Conservation (phyloP, 1,284 basidiomycete species). For the Trichosporon asahii region DNA sequence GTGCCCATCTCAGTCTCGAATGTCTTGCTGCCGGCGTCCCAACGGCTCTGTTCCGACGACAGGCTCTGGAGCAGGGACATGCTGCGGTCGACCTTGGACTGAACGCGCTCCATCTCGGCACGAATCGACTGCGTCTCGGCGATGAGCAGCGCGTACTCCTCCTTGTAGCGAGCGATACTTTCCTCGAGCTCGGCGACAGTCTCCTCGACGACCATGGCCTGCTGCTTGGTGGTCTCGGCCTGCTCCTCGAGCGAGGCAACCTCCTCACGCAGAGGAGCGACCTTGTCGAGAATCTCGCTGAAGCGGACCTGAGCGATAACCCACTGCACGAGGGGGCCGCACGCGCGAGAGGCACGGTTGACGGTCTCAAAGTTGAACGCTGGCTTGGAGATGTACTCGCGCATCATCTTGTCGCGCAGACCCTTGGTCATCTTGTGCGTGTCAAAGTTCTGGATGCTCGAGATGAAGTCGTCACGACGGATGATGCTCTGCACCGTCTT, state of each 20-base stretch:
- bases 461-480: slow-evolving; percentile 95
- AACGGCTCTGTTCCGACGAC: slow-evolving; percentile 89
- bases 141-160: slow-evolving; percentile 95
- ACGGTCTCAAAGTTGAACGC: slow-evolving; percentile 95
- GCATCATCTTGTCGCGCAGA: slow-evolving; percentile 88
- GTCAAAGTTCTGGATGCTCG: slow-evolving; percentile 94
- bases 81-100: slow-evolving; percentile 93
- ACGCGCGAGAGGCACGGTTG: slow-evolving; percentile 92
- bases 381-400: slow-evolving; percentile 85
- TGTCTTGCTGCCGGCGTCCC: slow-evolving; percentile 91
- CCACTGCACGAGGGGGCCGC: slow-evolving; percentile 98
- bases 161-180: slow-evolving; percentile 92
- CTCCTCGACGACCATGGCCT: slow-evolving; percentile 80
- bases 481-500: slow-evolving; percentile 94
- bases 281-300: slow-evolving; percentile 96
- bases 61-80: slow-evolving; percentile 93
- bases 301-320: slow-evolving; percentile 94
- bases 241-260: slow-evolving; percentile 89
- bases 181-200: slow-evolving; percentile 91
- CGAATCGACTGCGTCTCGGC: slow-evolving; percentile 98
- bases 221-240: slow-evolving; percentile 87
- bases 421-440: slow-evolving; percentile 88
- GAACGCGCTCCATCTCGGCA: slow-evolving; percentile 94
- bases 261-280: slow-evolving; percentile 93
- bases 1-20: slow-evolving; percentile 99